Conservation (phyloP, 768 basidiomycete species). For the Hemileccinum impolitum region DNA sequence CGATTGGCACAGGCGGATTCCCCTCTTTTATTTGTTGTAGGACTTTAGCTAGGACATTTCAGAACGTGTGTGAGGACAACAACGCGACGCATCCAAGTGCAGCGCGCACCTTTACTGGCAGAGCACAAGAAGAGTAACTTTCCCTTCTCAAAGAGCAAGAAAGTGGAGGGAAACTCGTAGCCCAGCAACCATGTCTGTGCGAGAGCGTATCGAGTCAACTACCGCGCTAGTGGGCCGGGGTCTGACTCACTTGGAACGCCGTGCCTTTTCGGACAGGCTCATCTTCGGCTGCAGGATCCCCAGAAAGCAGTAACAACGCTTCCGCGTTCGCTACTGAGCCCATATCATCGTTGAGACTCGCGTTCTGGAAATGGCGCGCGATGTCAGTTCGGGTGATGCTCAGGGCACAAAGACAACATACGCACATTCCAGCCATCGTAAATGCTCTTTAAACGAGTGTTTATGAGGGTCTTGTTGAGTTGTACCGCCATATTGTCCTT, state of each 20-base stretch:
- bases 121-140: constrained; percentile 82
- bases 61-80: constrained; percentile 12
- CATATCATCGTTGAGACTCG: constrained; percentile 68
- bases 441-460: constrained; percentile 53
- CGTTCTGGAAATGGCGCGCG: constrained; percentile 41
- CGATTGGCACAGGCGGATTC: constrained; percentile 57
- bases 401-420: constrained; percentile 6
- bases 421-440: constrained; percentile 64
- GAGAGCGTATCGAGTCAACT: constrained; percentile 4
- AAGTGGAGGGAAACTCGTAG: constrained; percentile 95
- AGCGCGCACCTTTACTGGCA: constrained; percentile 72
- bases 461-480: constrained; percentile 61
- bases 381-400: constrained; percentile 11
- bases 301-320: constrained; percentile 67
- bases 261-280: constrained; percentile 89
- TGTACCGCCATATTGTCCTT: constrained; percentile 57
- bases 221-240: background rate
- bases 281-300: constrained; percentile 81
- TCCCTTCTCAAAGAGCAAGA: constrained; percentile 78
- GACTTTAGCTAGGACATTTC: constrained; percentile 67
- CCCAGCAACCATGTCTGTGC: constrained; percentile 91
- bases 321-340: constrained; percentile 64
- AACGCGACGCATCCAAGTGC: background rate
- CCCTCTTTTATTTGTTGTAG: constrained; percentile 71
- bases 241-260: constrained; percentile 73